Percentiles rank a stretch among this genome's conserved stretches.
Evolutionary conservation across 129 eudicot species (phyloP).

Genomic region (Pseudognaphalium luteoalbum): DNA sequence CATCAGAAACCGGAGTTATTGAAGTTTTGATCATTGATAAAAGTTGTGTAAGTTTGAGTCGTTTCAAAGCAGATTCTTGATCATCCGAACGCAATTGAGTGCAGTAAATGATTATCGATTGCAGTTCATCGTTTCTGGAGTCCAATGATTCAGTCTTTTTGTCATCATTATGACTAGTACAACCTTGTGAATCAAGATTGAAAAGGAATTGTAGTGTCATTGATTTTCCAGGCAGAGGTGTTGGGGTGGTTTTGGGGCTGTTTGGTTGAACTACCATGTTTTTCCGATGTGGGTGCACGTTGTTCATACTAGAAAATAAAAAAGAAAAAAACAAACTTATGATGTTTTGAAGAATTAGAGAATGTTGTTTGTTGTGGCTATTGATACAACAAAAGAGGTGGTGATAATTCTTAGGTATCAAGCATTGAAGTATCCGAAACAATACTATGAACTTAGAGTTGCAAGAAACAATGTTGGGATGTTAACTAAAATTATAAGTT

Average conservation of each 20-base stretch:
- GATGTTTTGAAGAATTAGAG: slow-evolving; percentile 26
- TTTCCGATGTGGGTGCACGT: slow-evolving; percentile 11
- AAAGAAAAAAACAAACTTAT: not conserved
- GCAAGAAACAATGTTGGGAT: not conserved
- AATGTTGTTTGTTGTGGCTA: slow-evolving; percentile 16
- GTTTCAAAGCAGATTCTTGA: slow-evolving; percentile 57
- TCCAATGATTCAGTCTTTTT: slow-evolving; percentile 1
- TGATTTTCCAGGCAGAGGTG: slow-evolving; percentile 11
- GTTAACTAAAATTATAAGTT: not conserved
- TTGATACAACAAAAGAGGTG: slow-evolving; percentile 33
- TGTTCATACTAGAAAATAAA: not conserved
- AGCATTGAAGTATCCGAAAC: slow-evolving; percentile 46
- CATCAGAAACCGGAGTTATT: slow-evolving; percentile 33
- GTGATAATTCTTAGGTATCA: slow-evolving; percentile 35
- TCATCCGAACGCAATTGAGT: slow-evolving; percentile 40
- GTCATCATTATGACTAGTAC: not conserved
- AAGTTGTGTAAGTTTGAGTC: slow-evolving; percentile 59
- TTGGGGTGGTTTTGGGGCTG: slow-evolving; percentile 30
- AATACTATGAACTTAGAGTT: not conserved
- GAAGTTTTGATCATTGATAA: slow-evolving; percentile 53
- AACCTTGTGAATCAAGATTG: slow-evolving; percentile 45
- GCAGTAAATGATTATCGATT: slow-evolving; percentile 48
- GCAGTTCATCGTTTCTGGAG: slow-evolving; percentile 47
- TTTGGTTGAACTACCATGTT: slow-evolving; percentile 44
- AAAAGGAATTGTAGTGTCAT: slow-evolving; percentile 54